These are phyloP conservation scores for Monosporascus sp. DNA, from an alignment of 2,329 filamentous ascomycete species.

Conservation along the genomic window DNA sequence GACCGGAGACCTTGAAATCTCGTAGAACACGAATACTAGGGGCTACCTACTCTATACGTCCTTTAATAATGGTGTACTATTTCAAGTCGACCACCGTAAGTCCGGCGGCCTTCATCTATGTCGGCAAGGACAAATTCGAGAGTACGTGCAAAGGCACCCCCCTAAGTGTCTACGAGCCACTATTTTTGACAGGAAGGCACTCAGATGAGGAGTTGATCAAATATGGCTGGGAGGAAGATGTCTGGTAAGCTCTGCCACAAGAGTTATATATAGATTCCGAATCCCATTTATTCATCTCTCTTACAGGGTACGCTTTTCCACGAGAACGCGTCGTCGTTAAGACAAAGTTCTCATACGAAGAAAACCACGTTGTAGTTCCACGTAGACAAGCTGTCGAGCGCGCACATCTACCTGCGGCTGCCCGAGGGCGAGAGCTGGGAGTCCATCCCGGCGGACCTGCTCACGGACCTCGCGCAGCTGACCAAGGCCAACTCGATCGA, in stretches of 20 bases:
- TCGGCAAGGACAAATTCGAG: conserved; percentile 98
- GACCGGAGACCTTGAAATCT: no score
- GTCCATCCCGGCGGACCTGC: conserved; percentile 63
- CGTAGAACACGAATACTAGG: no score
- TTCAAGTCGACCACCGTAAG: conserved; percentile 82
- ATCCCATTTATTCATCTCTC: conserved; percentile 4
- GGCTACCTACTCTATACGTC: no score
- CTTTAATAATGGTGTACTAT: conserved; percentile 81
- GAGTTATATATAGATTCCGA: background rate
- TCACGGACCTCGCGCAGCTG: conserved; percentile 89
- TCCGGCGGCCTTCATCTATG: conserved; percentile 84
- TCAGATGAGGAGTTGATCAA: conserved; percentile 95
- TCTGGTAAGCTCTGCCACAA: conserved; percentile 59
- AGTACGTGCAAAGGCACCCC: conserved; percentile 54
- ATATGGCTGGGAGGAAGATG: conserved; percentile 88
- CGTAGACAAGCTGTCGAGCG: conserved; percentile 93
- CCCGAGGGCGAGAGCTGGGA: conserved; percentile 79
- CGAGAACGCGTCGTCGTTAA: background rate
- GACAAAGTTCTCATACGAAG: background rate
- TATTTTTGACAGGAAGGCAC: conserved; percentile 8
- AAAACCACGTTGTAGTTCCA: conserved; percentile 62
- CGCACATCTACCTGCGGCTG: conserved; percentile 91
- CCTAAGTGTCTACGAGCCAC: conserved; percentile 6
- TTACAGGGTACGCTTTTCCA: conserved; percentile 22
- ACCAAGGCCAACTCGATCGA: conserved; percentile 99